A percentile compares a stretch with the other conserved stretches of the same genome.
phyloP scores from a whole-genome alignment of 768 basidiomycete genomes.

The Boletus vermiculosoides region DNA sequence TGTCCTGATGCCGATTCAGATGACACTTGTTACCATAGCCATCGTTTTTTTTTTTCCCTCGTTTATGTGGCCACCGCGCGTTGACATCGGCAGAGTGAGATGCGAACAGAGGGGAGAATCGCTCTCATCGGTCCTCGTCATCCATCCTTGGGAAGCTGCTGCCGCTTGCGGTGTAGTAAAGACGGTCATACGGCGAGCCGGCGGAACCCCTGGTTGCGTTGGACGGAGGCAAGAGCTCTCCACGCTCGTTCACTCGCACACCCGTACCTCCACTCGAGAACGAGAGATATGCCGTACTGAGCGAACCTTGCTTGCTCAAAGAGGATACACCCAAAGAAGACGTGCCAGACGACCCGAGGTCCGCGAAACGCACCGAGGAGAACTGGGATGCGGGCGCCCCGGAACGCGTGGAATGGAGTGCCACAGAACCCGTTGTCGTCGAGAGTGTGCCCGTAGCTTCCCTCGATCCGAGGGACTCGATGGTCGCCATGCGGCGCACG shows the following conservation, averaged over 20 bases:
- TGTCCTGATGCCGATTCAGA: neutral
- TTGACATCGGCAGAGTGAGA: neutral
- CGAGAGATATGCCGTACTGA: conserved; percentile 28
- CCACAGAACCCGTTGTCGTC: conserved; percentile 31
- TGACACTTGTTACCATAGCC: neutral
- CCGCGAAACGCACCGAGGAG: conserved; percentile 28
- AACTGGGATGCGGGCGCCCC: conserved; percentile 19
- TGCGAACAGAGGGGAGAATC: neutral
- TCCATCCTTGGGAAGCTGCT: conserved; percentile 11
- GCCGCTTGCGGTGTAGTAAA: conserved; percentile 18
- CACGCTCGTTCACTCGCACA: conserved; percentile 28
- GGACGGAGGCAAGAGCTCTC: conserved; percentile 20
- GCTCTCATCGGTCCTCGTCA: conserved; percentile 7
- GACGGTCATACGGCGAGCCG: conserved; percentile 11
- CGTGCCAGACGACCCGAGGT: conserved; percentile 1
- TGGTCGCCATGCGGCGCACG: conserved; percentile 77
- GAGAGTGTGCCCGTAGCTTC: conserved; percentile 40
- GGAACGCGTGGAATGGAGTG: conserved; percentile 29
- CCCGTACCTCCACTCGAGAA: conserved; percentile 23
- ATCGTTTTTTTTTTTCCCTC: neutral
- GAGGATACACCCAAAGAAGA: neutral
- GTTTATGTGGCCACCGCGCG: neutral
- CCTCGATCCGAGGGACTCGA: conserved; percentile 71
- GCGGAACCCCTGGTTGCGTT: conserved; percentile 2
- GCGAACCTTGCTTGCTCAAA: conserved; percentile 9